phyloP scores from a whole-genome alignment of 345 rosid species.

The Citrus mangshanensis region DNA sequence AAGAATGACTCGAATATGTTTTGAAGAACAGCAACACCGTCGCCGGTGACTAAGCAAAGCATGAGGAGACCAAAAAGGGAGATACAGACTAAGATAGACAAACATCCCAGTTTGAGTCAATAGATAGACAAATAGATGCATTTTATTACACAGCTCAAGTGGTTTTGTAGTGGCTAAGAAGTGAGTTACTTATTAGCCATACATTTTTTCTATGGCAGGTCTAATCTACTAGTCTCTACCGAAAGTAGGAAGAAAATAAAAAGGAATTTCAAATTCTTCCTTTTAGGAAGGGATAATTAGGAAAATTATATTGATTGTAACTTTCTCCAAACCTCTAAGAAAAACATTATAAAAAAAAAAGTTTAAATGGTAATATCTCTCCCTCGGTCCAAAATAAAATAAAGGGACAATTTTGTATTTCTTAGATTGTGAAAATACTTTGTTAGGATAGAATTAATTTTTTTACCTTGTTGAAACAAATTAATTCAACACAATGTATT shows the following conservation, averaged over 20 bases:
- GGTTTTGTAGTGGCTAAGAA: not conserved
- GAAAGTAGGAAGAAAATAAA: not conserved
- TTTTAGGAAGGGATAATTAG: not conserved
- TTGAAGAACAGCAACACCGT: no score
- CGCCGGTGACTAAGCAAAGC: no score
- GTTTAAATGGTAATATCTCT: not conserved
- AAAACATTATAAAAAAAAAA: not conserved
- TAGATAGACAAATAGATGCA: not conserved
- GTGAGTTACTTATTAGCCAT: not conserved
- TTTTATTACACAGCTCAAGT: not conserved
- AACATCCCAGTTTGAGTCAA: not conserved
- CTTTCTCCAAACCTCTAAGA: not conserved
- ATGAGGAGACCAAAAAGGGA: no score
- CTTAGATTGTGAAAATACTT: not conserved
- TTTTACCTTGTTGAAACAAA: not conserved
- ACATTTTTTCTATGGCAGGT: not conserved
- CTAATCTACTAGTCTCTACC: not conserved
- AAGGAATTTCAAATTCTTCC: not conserved
- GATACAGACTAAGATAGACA: no score
- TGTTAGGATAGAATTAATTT: not conserved
- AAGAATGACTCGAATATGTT: no score
- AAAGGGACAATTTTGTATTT: not conserved
- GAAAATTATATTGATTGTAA: not conserved
- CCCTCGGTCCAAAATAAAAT: not conserved
- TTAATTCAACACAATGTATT: no score